Evolutionary conservation across 495 filamentous ascomycete species (phyloP).

Genomic region (Cairneyella variabilis): DNA sequence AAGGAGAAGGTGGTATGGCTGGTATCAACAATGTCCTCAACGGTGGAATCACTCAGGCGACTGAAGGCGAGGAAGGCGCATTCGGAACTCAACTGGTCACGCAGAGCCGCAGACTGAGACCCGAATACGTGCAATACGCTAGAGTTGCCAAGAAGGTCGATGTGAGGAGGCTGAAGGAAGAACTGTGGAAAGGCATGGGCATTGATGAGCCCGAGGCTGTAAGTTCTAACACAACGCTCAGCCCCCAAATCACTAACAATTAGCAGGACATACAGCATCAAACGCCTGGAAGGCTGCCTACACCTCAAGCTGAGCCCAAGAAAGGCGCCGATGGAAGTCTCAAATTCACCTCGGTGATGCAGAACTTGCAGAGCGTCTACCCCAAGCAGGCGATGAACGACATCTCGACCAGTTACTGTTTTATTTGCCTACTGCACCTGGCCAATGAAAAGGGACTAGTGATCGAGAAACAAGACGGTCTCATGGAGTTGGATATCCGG

Average conservation of each 20-base stretch:
- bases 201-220: conserved; percentile 46
- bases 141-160: conserved; percentile 99
- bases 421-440: conserved; percentile 92
- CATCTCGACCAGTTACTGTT: conserved; percentile 95
- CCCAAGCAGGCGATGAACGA: conserved; percentile 79
- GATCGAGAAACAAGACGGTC: conserved; percentile 52
- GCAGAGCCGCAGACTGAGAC: conserved; percentile 71
- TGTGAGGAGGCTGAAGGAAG: conserved; percentile 86
- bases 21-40: conserved; percentile 36
- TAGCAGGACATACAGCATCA: conserved; percentile 23
- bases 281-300: conserved; percentile 27
- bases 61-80: conserved; percentile 46
- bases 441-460: conserved; percentile 96
- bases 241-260: not conserved
- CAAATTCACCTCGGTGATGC: conserved; percentile 89
- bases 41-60: conserved; percentile 41
- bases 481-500: conserved; percentile 53
- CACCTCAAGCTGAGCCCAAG: conserved; percentile 26
- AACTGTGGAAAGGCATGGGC: conserved; percentile 90
- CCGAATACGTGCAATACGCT: conserved; percentile 96
- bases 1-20: conserved; percentile 41
- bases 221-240: conserved; percentile 24
- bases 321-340: conserved; percentile 41
- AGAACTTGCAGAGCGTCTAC: conserved; percentile 80
- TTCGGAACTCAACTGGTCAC: conserved; percentile 96